phyloP scores from a whole-genome alignment of 1,139 yeast genomes.

The Candida tetrigidarum region DNA sequence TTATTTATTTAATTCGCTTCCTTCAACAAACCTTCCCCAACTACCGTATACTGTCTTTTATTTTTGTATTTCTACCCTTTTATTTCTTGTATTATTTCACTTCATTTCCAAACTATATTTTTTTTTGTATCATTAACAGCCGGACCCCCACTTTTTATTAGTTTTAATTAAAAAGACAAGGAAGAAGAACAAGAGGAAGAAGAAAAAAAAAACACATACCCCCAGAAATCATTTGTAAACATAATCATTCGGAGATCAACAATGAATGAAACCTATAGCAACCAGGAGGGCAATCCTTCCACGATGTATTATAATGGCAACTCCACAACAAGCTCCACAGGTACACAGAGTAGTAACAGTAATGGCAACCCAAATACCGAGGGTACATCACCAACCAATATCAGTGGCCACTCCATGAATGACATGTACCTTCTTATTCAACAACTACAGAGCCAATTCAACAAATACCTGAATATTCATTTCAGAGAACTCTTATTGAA shows the following conservation, averaged over 20 bases:
- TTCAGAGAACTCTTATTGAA: slow-evolving; percentile 29
- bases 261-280: slow-evolving; percentile 18
- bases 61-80: not conserved
- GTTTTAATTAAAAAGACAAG: not conserved
- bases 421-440: slow-evolving; percentile 19
- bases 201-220: not conserved
- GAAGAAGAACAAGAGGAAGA: not conserved
- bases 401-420: slow-evolving; percentile 14
- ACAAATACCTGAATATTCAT: slow-evolving; percentile 27
- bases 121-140: slow-evolving; percentile 1
- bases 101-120: not conserved
- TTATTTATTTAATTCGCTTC: not conserved
- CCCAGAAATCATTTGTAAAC: not conserved
- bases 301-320: slow-evolving; percentile 15
- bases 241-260: not conserved
- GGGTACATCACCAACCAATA: slow-evolving; percentile 3
- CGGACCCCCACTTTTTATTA: slow-evolving; percentile 4
- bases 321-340: slow-evolving; percentile 2
- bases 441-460: slow-evolving; percentile 23
- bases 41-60: not conserved
- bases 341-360: slow-evolving; percentile 4
- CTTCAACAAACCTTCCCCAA: not conserved
- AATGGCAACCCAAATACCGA: slow-evolving; percentile 3
- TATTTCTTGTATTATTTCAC: not conserved
- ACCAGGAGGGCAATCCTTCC: slow-evolving; percentile 12